Evolutionary conservation across 2,329 filamentous ascomycete species (phyloP).

Genomic region (Ophiognomonia clavigignenti-juglandacearum): DNA sequence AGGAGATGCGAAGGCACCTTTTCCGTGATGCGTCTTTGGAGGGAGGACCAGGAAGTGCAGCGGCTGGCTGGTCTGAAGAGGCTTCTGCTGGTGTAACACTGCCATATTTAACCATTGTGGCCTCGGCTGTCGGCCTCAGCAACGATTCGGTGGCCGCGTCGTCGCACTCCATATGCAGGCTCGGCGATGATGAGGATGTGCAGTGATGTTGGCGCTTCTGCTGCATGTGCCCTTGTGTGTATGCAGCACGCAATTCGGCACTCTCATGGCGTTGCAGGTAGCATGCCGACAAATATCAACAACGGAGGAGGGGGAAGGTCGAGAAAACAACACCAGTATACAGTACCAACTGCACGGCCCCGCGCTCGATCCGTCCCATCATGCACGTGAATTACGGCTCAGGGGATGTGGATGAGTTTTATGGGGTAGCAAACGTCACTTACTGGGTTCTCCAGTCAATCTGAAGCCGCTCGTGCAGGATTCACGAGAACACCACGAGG

Average conservation of each 20-base stretch:
- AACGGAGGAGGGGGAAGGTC: too few relatives aligned
- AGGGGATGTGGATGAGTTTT: slow-evolving; percentile 1
- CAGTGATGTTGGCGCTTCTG: background rate
- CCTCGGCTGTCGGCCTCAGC: too few relatives aligned
- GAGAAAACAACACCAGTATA: background rate
- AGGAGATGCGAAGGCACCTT: slow-evolving; percentile 4
- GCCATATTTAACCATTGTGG: slow-evolving; percentile 10
- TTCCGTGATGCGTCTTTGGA: slow-evolving; percentile 1
- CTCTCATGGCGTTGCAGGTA: slow-evolving; percentile 10
- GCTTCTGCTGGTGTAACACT: background rate
- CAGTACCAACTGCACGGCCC: background rate
- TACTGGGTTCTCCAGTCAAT: background rate
- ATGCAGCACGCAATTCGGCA: slow-evolving; percentile 14
- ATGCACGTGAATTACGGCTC: background rate
- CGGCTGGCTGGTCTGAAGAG: too few relatives aligned
- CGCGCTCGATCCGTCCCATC: background rate
- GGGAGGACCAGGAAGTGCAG: too few relatives aligned
- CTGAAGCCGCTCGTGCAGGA: too few relatives aligned
- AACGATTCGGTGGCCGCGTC: background rate
- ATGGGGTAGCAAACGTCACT: slow-evolving; percentile 4
- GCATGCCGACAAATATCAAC: too few relatives aligned
- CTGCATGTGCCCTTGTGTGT: background rate
- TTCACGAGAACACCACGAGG: too few relatives aligned
- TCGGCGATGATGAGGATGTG: background rate
- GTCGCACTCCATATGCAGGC: background rate